Evolutionary conservation across 2,329 filamentous ascomycete genomes (phyloP).

Genomic region (Verticillium longisporum): DNA sequence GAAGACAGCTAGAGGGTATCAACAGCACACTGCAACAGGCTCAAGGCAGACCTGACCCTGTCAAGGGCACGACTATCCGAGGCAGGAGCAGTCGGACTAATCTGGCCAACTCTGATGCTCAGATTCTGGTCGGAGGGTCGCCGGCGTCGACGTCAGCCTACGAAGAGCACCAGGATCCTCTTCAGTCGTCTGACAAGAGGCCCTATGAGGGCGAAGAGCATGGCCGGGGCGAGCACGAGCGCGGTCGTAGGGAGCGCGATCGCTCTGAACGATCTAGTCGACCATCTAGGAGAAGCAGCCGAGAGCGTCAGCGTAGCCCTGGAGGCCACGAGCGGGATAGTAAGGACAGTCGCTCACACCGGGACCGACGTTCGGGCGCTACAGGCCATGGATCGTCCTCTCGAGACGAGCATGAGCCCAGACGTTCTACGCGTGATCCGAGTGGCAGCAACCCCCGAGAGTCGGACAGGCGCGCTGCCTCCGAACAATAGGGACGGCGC

Average conservation of each 20-base stretch:
- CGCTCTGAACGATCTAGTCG: slow-evolving; percentile 25
- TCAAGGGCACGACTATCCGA: slow-evolving; percentile 26
- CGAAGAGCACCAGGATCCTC: slow-evolving; percentile 36
- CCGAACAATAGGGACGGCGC: slow-evolving; percentile 13
- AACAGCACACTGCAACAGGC: slow-evolving; percentile 51
- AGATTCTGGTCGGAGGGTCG: slow-evolving; percentile 48
- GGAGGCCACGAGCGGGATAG: slow-evolving; percentile 35
- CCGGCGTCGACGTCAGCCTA: slow-evolving; percentile 40
- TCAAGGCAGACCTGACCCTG: slow-evolving; percentile 22
- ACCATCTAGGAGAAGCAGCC: slow-evolving; percentile 29
- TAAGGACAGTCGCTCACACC: slow-evolving; percentile 37
- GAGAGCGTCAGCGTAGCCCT: slow-evolving; percentile 38
- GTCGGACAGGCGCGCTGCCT: neutral
- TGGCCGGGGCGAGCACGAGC: slow-evolving; percentile 33
- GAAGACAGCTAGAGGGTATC: slow-evolving; percentile 52
- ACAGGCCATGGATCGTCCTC: slow-evolving; percentile 12
- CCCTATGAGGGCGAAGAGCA: slow-evolving; percentile 28
- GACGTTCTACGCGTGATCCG: slow-evolving; percentile 13
- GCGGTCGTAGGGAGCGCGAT: slow-evolving; percentile 35
- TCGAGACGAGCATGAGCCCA: slow-evolving; percentile 14
- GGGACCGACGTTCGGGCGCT: slow-evolving; percentile 26
- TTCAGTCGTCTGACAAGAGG: slow-evolving; percentile 27
- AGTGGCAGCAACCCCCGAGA: slow-evolving; percentile 16
- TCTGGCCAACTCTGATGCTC: slow-evolving; percentile 47
- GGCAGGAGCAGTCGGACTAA: slow-evolving; percentile 32